Conservation (phyloP, 208 protist genomes). For the Acanthamoeba castellanii region DNA sequence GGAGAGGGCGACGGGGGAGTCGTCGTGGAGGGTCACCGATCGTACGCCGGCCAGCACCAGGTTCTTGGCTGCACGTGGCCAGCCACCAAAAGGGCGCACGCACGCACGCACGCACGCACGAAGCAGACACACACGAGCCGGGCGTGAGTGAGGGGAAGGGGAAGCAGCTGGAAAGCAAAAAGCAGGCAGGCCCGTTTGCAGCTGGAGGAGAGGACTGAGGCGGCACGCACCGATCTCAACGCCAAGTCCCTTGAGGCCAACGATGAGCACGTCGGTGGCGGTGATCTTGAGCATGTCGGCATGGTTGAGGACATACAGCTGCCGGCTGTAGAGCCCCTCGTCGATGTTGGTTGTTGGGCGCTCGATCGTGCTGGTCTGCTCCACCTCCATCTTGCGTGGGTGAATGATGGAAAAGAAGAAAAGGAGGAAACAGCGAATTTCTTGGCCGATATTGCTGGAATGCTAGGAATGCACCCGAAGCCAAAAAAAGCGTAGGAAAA, state of each 20-base stretch:
- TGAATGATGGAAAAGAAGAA: neutral
- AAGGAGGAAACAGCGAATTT: too few species aligned
- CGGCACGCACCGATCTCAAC: slow-evolving; percentile 89
- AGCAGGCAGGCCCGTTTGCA: too few species aligned
- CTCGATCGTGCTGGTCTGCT: neutral
- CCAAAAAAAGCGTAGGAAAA: too few species aligned
- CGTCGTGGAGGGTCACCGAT: slow-evolving; percentile 92
- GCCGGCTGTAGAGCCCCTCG: slow-evolving; percentile 89
- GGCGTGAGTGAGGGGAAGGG: neutral
- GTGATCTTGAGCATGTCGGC: slow-evolving; percentile 2
- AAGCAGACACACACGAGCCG: neutral
- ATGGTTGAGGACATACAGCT: slow-evolving; percentile 87
- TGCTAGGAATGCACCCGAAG: too few species aligned
- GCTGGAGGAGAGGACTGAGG: too few species aligned
- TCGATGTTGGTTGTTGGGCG: slow-evolving; percentile 80
- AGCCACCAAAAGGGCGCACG: neutral
- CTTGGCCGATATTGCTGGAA: too few species aligned
- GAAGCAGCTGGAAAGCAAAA: neutral
- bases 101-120: neutral
- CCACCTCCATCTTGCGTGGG: neutral
- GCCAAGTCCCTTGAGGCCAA: slow-evolving; percentile 91
- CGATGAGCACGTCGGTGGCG: slow-evolving; percentile 84
- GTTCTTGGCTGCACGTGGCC: slow-evolving; percentile 91
- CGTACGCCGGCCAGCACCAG: slow-evolving; percentile 94
- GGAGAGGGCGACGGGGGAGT: slow-evolving; percentile 72